phyloP scores from a whole-genome alignment of 768 basidiomycete genomes.

The Lentinula aciculospora region DNA sequence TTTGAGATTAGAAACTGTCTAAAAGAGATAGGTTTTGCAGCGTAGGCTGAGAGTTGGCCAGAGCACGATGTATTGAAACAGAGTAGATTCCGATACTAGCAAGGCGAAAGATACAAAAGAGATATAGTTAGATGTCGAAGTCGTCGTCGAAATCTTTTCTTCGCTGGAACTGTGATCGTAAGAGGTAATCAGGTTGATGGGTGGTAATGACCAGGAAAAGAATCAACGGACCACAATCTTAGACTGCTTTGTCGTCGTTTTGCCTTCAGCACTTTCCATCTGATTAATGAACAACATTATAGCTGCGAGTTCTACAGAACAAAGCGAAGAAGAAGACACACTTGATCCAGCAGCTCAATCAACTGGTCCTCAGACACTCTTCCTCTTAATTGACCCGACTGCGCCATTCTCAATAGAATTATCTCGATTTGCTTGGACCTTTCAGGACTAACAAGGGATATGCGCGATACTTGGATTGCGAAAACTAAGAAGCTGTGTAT shows the following conservation, averaged over 20 bases:
- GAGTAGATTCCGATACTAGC: not conserved
- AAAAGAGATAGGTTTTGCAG: not conserved
- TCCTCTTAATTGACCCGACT: conserved; percentile 74
- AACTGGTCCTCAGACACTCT: conserved; percentile 76
- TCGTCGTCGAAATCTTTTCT: conserved; percentile 65
- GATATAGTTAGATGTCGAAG: conserved; percentile 41
- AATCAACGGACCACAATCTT: conserved; percentile 44
- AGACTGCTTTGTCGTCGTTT: conserved; percentile 46
- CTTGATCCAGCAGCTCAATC: conserved; percentile 84
- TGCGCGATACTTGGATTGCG: conserved; percentile 63
- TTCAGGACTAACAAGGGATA: conserved; percentile 80
- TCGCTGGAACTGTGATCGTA: conserved; percentile 47
- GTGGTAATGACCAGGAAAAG: not conserved
- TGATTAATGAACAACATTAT: conserved; percentile 17
- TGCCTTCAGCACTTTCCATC: conserved; percentile 53
- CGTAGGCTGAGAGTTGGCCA: not conserved
- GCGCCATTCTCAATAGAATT: conserved; percentile 77
- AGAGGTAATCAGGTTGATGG: not conserved
- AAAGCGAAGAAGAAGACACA: conserved; percentile 19
- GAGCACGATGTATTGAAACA: not conserved
- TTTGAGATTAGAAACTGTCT: not conserved
- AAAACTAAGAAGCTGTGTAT: not conserved
- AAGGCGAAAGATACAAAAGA: not conserved
- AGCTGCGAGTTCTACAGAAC: not conserved
- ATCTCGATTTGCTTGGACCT: conserved; percentile 76